phyloP scores from a whole-genome alignment of 345 rosid genomes.

The Abelmoschus esculentus region DNA sequence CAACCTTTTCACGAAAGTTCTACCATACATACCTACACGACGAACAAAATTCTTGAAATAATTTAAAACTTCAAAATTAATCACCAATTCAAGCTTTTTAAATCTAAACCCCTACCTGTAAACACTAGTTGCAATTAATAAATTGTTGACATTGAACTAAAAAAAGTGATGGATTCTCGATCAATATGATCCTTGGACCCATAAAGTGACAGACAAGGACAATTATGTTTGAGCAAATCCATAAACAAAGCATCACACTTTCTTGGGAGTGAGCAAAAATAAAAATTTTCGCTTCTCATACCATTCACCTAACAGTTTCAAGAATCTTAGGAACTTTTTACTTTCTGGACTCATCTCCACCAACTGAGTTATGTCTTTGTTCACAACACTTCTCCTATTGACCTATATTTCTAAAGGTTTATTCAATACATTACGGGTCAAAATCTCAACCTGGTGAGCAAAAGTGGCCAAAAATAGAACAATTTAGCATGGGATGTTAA shows the following conservation, averaged over 20 bases:
- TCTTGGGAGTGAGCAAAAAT: conserved; percentile 87
- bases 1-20: conserved; percentile 94
- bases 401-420: conserved; percentile 88
- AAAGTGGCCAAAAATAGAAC: conserved; percentile 93
- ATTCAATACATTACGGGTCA: conserved; percentile 78
- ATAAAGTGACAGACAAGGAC: conserved; percentile 91
- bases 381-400: conserved; percentile 97
- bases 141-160: conserved; percentile 80
- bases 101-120: conserved; percentile 97
- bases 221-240: conserved; percentile 68
- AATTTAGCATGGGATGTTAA: no score
- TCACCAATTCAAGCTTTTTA: conserved; percentile 88
- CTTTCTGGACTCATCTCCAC: conserved; percentile 90
- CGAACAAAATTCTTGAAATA: conserved; percentile 96
- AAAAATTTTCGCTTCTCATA: conserved; percentile 87
- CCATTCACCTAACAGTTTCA: conserved; percentile 96
- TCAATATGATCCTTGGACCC: conserved; percentile 97
- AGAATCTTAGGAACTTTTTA: conserved; percentile 73
- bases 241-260: conserved; percentile 75
- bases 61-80: conserved; percentile 84
- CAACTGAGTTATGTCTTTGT: conserved; percentile 79
- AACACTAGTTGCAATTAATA: conserved; percentile 83
- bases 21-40: conserved; percentile 94
- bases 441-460: conserved; percentile 90
- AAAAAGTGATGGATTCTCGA: conserved; percentile 84